phyloP scores from a whole-genome alignment of 352 stramenopile genomes.

The Phytophthora melonis region DNA sequence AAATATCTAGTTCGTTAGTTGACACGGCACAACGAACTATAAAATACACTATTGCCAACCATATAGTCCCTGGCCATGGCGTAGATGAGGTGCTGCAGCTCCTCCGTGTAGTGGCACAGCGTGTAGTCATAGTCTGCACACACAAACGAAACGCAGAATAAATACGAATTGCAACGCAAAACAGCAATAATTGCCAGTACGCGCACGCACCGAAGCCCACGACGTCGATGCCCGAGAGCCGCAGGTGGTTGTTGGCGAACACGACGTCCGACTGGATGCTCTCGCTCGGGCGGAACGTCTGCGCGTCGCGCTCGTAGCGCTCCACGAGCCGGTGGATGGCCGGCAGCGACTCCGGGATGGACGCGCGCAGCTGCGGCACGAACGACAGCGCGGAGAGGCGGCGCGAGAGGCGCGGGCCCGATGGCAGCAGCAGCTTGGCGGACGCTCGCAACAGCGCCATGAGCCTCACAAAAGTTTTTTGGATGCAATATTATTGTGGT shows the following conservation, averaged over 20 bases:
- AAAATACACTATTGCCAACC: conserved; percentile 21
- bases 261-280: conserved; percentile 63
- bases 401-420: conserved; percentile 29
- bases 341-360: conserved; percentile 51
- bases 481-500: too few relatives aligned
- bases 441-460: conserved; percentile 25
- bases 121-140: conserved; percentile 95
- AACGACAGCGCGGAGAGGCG: conserved; percentile 53
- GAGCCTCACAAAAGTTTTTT: too few relatives aligned
- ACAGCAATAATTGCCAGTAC: conserved; percentile 1
- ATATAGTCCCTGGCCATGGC: conserved; percentile 90
- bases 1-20: neutral
- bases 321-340: conserved; percentile 55
- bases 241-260: conserved; percentile 80
- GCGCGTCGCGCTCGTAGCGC: conserved; percentile 58
- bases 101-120: conserved; percentile 92
- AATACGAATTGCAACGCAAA: neutral
- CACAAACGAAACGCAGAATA: neutral
- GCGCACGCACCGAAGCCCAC: conserved; percentile 65
- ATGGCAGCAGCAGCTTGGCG: conserved; percentile 5
- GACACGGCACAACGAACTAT: too few relatives aligned
- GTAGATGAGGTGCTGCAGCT: conserved; percentile 94
- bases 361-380: conserved; percentile 58
- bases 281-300: conserved; percentile 52
- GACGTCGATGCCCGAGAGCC: conserved; percentile 75